Conservation (phyloP, 2,329 filamentous ascomycete species). For the Cladophialophora yegresii region DNA sequence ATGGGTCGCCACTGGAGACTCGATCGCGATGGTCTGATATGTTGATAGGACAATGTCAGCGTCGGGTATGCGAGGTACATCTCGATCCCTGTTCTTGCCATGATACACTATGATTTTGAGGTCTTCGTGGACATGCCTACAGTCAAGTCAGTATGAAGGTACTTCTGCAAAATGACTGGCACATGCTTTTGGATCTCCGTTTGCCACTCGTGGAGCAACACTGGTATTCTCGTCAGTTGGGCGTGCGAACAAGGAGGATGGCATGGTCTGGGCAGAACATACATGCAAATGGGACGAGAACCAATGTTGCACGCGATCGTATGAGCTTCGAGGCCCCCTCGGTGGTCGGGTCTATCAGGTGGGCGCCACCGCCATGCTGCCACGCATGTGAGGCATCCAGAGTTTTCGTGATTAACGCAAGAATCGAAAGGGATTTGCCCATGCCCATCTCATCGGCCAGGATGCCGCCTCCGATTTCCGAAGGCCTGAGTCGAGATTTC, state of each 20-base stretch:
- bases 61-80: conserved; percentile 38
- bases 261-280: not conserved
- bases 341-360: not conserved
- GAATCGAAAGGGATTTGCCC: conserved; percentile 59
- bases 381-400: conserved; percentile 44
- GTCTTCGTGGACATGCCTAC: not conserved
- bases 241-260: not conserved
- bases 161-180: not conserved
- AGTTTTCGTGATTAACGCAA: conserved; percentile 53
- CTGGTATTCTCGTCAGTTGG: not conserved
- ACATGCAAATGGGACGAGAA: conserved; percentile 46
- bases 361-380: conserved; percentile 36
- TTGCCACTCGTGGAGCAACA: conserved; percentile 7
- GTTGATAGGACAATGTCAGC: conserved; percentile 53
- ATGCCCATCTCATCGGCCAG: conserved; percentile 64
- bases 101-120: conserved; percentile 41
- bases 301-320: conserved; percentile 47
- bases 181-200: not conserved
- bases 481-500: conserved; percentile 27
- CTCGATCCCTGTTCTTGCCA: conserved; percentile 39
- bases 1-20: conserved; percentile 34
- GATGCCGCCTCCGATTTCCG: conserved; percentile 50
- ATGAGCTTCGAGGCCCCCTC: not conserved
- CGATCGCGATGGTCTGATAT: conserved; percentile 50
- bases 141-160: not conserved